phyloP scores from a whole-genome alignment of 345 rosid genomes.

The Zanthoxylum bungeanum region DNA sequence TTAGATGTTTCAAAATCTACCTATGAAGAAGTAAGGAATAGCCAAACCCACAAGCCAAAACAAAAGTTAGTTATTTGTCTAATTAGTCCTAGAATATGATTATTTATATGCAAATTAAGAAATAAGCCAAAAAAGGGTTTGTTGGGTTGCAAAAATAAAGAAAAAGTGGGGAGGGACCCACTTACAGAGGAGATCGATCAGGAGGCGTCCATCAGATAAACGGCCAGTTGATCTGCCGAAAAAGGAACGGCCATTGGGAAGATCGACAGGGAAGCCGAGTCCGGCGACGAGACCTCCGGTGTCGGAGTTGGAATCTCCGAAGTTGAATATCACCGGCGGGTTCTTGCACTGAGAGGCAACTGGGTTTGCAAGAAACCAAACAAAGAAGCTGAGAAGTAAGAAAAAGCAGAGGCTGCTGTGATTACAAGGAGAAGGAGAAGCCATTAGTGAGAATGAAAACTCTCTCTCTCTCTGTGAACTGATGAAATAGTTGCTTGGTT shows the following conservation, averaged over 20 bases:
- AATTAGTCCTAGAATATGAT: neutral
- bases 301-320: constrained; percentile 92
- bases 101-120: neutral
- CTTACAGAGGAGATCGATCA: constrained; percentile 84
- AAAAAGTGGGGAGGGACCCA: neutral
- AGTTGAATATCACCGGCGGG: constrained; percentile 72
- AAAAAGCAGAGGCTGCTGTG: neutral
- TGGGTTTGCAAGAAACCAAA: neutral
- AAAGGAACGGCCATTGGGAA: constrained; percentile 70
- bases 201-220: constrained; percentile 78
- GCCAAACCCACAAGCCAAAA: too few relatives aligned
- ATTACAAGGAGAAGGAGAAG: too few relatives aligned
- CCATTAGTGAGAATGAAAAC: neutral
- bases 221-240: constrained; percentile 72
- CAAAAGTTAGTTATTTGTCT: neutral
- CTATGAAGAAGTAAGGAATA: too few relatives aligned
- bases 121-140: neutral
- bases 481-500: too few relatives aligned
- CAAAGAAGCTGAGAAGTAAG: neutral
- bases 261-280: constrained; percentile 62
- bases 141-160: too few relatives aligned
- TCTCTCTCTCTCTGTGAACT: too few relatives aligned
- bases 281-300: constrained; percentile 89
- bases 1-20: too few relatives aligned
- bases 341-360: constrained; percentile 33